Conservation (phyloP, 176 grass and related monocot species). For the Thalia dealbata region DNA sequence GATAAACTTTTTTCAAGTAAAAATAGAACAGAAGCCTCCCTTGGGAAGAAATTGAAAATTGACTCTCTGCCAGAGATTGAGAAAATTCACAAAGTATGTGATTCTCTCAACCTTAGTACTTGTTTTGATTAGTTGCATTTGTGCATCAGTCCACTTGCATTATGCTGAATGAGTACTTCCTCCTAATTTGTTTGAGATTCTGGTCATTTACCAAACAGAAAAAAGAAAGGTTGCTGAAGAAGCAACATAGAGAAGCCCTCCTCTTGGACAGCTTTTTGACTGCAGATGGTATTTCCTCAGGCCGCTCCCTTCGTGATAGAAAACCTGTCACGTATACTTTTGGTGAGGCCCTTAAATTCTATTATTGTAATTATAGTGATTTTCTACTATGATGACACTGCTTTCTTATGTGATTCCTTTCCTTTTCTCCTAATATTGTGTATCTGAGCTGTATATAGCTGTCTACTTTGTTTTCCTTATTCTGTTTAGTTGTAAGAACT, state of each 20-base stretch:
- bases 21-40: slow-evolving; percentile 78
- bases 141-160: background rate
- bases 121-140: background rate
- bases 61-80: slow-evolving; percentile 89
- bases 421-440: background rate
- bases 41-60: slow-evolving; percentile 91
- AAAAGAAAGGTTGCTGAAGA: slow-evolving; percentile 83
- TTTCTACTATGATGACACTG: background rate
- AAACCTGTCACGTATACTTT: slow-evolving; percentile 96
- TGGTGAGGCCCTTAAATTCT: slow-evolving; percentile 41
- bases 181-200: slow-evolving; percentile 6
- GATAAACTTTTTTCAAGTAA: slow-evolving; percentile 89
- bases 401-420: background rate
- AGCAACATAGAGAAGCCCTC: slow-evolving; percentile 93
- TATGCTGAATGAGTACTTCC: background rate
- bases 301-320: slow-evolving; percentile 74
- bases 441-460: background rate
- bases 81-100: slow-evolving; percentile 76
- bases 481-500: background rate
- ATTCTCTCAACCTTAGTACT: slow-evolving; percentile 5
- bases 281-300: slow-evolving; percentile 64
- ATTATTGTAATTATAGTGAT: background rate
- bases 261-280: slow-evolving; percentile 71
- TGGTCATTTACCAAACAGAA: slow-evolving; percentile 45
- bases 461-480: background rate